phyloP scores from a whole-genome alignment of 441 rosid genomes.

The Populus hybrid region DNA sequence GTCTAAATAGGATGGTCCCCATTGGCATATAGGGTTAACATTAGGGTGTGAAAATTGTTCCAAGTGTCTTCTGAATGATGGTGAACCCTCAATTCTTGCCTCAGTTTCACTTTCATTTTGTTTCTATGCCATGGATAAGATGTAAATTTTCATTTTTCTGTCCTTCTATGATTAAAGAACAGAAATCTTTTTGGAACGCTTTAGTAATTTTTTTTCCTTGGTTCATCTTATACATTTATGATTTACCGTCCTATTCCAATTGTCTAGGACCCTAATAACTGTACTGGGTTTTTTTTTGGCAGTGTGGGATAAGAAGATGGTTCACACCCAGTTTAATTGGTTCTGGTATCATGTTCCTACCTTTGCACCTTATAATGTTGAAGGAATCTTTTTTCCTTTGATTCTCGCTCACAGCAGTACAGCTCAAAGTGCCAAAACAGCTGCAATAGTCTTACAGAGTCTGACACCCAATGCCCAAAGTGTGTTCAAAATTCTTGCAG shows the following conservation, averaged over 20 bases:
- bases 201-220: background rate
- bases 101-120: background rate
- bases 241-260: conserved; percentile 1
- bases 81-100: background rate
- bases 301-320: conserved; percentile 99
- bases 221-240: background rate
- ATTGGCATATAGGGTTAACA: background rate
- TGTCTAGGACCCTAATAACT: conserved; percentile 6
- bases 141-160: background rate
- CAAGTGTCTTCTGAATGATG: background rate
- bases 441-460: conserved; percentile 79
- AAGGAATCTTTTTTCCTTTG: conserved; percentile 80
- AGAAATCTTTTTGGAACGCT: background rate
- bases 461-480: conserved; percentile 92
- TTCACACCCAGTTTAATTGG: conserved; percentile 87
- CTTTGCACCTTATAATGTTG: conserved; percentile 70
- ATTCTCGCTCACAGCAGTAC: conserved; percentile 70
- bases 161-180: background rate
- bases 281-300: conserved; percentile 15
- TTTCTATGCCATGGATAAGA: background rate
- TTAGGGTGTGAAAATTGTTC: background rate
- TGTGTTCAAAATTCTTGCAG: conserved; percentile 84
- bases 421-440: conserved; percentile 77
- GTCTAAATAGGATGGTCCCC: background rate
- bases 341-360: conserved; percentile 91